Percentiles rank a stretch among this genome's conserved stretches.
Evolutionary conservation across 208 protist genomes (phyloP).

Genomic region (Trypanosoma avium): DNA sequence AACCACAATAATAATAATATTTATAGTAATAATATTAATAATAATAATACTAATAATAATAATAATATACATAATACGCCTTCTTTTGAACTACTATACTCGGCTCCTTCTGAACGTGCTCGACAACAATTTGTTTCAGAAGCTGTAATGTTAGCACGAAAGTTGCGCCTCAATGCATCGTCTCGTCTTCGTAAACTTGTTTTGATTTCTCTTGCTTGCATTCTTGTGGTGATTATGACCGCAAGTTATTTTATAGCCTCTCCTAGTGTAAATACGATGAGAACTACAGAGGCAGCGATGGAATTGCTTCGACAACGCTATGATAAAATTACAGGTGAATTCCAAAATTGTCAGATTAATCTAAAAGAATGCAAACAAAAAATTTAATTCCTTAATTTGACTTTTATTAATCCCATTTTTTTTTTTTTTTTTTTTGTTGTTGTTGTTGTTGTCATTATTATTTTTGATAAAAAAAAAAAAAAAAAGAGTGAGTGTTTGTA

Average conservation of each 20-base stretch:
- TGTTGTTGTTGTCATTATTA: neutral
- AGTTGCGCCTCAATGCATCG: constrained; percentile 1
- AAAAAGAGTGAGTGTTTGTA: too few species aligned
- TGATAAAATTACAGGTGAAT: neutral
- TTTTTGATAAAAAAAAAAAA: neutral
- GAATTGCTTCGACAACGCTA: constrained; percentile 2
- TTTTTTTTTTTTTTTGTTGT: neutral
- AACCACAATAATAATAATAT: neutral
- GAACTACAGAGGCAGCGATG: neutral
- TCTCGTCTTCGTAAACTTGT: constrained; percentile 3
- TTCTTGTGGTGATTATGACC: constrained; percentile 13
- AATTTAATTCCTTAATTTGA: neutral
- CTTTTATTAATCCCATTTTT: neutral
- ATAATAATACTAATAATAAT: neutral
- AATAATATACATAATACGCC: neutral
- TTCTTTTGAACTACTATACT: constrained; percentile 13
- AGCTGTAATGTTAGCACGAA: constrained; percentile 12
- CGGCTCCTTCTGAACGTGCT: constrained; percentile 12
- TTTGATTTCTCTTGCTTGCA: constrained; percentile 2
- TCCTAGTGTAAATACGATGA: neutral
- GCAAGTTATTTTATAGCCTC: neutral
- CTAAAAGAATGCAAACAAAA: neutral
- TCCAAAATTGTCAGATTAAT: neutral
- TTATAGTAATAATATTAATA: too few species aligned
- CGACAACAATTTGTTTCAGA: constrained; percentile 24